A percentile compares a stretch with the other conserved stretches of the same genome.
Evolutionary conservation across 306 rosid genomes (phyloP).

Genomic region (Delonix regia): DNA sequence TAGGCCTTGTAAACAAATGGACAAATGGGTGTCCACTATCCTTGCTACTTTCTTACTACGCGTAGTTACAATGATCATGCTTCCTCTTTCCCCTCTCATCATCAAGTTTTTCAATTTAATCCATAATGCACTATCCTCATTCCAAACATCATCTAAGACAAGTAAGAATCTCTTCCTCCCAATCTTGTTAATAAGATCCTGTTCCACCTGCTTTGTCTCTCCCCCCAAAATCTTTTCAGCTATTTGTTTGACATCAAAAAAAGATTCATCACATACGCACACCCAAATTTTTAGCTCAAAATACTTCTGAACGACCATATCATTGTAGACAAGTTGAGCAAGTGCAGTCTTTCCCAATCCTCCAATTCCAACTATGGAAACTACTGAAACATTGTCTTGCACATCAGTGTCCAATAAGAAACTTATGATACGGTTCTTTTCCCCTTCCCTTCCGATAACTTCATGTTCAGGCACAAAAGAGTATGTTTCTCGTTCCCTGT

Average conservation of each 20-base stretch:
- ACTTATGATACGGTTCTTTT: neutral
- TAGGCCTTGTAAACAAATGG: too few relatives aligned
- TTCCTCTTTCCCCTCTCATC: neutral
- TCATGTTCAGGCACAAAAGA: neutral
- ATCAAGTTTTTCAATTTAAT: neutral
- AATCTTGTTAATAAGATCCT: neutral
- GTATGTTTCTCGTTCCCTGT: too few relatives aligned
- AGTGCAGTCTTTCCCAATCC: constrained; percentile 39
- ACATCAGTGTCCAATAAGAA: rapidly evolving
- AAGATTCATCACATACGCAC: neutral
- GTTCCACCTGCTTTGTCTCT: neutral
- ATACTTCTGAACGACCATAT: neutral
- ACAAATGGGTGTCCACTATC: too few relatives aligned
- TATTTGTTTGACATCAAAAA: too few relatives aligned
- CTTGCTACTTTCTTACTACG: too few relatives aligned
- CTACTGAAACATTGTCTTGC: neutral
- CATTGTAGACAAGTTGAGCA: constrained; percentile 24
- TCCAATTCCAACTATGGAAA: constrained; percentile 17
- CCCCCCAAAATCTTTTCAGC: neutral
- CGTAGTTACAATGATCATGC: too few relatives aligned
- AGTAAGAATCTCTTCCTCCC: neutral
- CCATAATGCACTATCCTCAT: neutral
- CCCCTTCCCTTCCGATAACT: neutral
- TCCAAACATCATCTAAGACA: neutral
- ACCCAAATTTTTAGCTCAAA: constrained; percentile 1